phyloP scores from a whole-genome alignment of 768 basidiomycete genomes.

The Termitomyces bulborhizus region DNA sequence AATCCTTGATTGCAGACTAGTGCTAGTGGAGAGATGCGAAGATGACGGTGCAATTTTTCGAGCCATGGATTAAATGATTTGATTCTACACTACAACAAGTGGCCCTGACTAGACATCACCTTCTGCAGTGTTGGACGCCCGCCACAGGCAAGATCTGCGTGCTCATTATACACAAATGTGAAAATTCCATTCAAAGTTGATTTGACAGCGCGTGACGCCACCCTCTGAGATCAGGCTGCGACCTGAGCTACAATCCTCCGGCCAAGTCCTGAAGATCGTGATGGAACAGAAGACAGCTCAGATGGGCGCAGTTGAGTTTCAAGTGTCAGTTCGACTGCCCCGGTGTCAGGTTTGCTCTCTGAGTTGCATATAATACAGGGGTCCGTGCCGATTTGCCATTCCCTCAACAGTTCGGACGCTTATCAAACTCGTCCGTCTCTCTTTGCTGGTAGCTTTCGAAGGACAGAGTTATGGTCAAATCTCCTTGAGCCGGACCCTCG shows the following conservation, averaged over 20 bases:
- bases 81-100: background rate
- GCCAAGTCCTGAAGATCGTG: slow-evolving; percentile 11
- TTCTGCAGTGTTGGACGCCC: slow-evolving; percentile 49
- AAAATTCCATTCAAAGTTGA: slow-evolving; percentile 3
- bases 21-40: too few relatives aligned
- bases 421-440: slow-evolving; percentile 20
- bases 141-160: slow-evolving; percentile 72
- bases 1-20: too few relatives aligned
- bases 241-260: slow-evolving; percentile 6
- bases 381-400: slow-evolving; percentile 58
- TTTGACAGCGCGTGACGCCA: slow-evolving; percentile 1
- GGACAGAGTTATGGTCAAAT: slow-evolving; percentile 55
- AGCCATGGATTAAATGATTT: too few relatives aligned
- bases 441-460: slow-evolving; percentile 30
- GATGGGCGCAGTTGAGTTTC: slow-evolving; percentile 21
- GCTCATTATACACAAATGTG: slow-evolving; percentile 46
- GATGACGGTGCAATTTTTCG: background rate
- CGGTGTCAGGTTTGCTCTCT: background rate
- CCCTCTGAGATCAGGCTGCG: slow-evolving; percentile 9
- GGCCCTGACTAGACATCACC: slow-evolving; percentile 34
- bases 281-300: slow-evolving; percentile 23
- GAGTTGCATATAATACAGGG: slow-evolving; percentile 27
- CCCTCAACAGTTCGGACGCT: slow-evolving; percentile 61
- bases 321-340: background rate
- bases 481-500: slow-evolving; percentile 35